A percentile compares a stretch with the other conserved stretches of the same genome.
Conservation (phyloP, 306 rosid species). For the Quercus agrifolia region DNA sequence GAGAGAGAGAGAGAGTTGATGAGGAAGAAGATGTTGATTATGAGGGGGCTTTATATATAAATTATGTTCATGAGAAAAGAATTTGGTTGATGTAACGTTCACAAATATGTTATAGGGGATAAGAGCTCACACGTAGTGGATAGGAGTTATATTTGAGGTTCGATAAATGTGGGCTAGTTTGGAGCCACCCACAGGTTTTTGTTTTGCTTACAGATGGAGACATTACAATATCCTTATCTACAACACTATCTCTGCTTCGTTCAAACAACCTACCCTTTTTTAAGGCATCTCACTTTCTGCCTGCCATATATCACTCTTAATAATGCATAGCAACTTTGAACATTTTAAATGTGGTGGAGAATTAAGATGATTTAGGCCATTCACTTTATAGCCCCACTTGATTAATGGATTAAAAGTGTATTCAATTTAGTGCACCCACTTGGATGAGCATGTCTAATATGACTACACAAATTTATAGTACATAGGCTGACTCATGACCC, state of each 20-base stretch:
- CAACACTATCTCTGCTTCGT: constrained; percentile 47
- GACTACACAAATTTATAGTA: neutral
- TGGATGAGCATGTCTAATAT: neutral
- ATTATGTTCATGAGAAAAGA: neutral
- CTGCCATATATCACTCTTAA: neutral
- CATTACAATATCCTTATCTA: constrained; percentile 50
- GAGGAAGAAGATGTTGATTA: neutral
- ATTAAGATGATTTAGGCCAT: neutral
- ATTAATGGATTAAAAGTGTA: neutral
- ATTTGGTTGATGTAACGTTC: neutral
- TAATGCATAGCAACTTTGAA: neutral
- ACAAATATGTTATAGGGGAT: constrained; percentile 11
- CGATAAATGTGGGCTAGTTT: constrained; percentile 39
- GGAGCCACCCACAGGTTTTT: constrained; percentile 18
- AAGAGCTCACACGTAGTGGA: constrained; percentile 23
- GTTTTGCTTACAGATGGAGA: constrained; percentile 16
- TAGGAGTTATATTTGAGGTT: neutral
- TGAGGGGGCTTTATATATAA: neutral
- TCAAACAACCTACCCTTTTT: constrained; percentile 24
- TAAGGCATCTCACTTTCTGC: neutral
- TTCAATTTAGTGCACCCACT: neutral
- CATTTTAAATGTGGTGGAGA: neutral
- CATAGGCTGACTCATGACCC: neutral
- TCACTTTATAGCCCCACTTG: neutral
- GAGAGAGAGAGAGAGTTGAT: neutral